These are phyloP conservation scores for Emmonsiellopsis sp. DNA, from an alignment of 2,329 filamentous ascomycete species.

Conservation along the genomic window DNA sequence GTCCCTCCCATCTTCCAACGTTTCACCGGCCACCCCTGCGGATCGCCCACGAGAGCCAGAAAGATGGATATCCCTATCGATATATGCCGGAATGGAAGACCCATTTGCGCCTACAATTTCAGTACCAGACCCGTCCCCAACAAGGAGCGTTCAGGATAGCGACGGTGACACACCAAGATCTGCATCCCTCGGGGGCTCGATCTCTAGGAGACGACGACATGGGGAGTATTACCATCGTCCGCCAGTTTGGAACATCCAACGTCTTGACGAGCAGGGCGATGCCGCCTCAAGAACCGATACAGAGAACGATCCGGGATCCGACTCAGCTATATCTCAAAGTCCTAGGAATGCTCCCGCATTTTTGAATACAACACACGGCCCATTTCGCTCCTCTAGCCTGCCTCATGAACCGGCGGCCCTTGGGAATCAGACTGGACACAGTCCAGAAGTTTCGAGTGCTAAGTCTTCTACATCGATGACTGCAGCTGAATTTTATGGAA, in stretches of 20 bases:
- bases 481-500: too few species aligned
- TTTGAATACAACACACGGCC: too few species aligned
- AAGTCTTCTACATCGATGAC: too few species aligned
- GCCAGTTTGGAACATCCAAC: conserved; percentile 19
- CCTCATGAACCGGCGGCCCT: too few species aligned
- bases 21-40: not conserved
- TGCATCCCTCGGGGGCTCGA: conserved; percentile 14
- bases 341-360: too few species aligned
- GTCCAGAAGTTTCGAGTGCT: too few species aligned
- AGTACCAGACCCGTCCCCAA: conserved; percentile 1
- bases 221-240: conserved; percentile 25
- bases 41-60: not conserved
- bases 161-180: conserved; percentile 10
- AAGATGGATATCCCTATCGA: not conserved
- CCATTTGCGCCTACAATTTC: not conserved
- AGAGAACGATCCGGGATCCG: not conserved
- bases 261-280: conserved; percentile 3
- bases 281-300: not conserved
- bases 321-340: too few species aligned
- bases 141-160: conserved; percentile 7
- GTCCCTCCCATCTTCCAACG: not conserved
- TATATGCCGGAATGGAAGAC: not conserved
- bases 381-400: too few species aligned
- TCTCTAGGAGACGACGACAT: conserved; percentile 20
- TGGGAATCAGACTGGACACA: too few species aligned